Conservation (phyloP, 129 eudicot species). For the Heracleum sosnowskyi region DNA sequence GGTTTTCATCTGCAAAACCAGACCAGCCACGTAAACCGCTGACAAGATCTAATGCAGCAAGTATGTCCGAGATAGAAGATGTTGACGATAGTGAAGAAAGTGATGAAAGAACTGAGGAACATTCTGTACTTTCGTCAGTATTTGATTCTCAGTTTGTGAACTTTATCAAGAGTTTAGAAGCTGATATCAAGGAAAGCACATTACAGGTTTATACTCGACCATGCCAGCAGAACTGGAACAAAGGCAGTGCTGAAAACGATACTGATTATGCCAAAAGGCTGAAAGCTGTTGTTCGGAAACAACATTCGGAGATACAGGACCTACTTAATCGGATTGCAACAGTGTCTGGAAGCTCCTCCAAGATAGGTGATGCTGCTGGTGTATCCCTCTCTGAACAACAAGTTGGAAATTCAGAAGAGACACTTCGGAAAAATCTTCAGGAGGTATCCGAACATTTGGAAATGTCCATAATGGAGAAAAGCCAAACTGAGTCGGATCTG, state of each 20-base stretch:
- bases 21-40: conserved; percentile 49
- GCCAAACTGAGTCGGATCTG: conserved; percentile 71
- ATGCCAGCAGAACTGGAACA: conserved; percentile 81
- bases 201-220: conserved; percentile 73
- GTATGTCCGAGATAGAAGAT: conserved; percentile 82
- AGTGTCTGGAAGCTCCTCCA: conserved; percentile 71
- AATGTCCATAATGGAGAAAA: conserved; percentile 55
- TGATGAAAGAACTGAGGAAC: conserved; percentile 49
- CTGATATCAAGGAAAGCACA: conserved; percentile 50
- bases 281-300: conserved; percentile 66
- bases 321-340: conserved; percentile 79
- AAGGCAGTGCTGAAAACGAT: conserved; percentile 58
- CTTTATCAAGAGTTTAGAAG: conserved; percentile 48
- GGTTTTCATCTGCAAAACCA: conserved; percentile 56
- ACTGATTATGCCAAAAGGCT: conserved; percentile 61
- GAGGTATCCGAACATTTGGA: conserved; percentile 55
- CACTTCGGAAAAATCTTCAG: conserved; percentile 64
- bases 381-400: conserved; percentile 38
- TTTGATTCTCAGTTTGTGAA: conserved; percentile 57
- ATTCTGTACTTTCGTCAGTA: conserved; percentile 60
- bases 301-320: conserved; percentile 89
- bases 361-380: conserved; percentile 51
- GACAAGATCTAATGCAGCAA: conserved; percentile 68
- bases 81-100: conserved; percentile 39
- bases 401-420: conserved; percentile 59